Percentiles rank a stretch among this genome's conserved stretches.
These are phyloP conservation scores for Chaetomidium leptoderma DNA, from an alignment of 495 filamentous ascomycete genomes.

Conservation along the genomic window DNA sequence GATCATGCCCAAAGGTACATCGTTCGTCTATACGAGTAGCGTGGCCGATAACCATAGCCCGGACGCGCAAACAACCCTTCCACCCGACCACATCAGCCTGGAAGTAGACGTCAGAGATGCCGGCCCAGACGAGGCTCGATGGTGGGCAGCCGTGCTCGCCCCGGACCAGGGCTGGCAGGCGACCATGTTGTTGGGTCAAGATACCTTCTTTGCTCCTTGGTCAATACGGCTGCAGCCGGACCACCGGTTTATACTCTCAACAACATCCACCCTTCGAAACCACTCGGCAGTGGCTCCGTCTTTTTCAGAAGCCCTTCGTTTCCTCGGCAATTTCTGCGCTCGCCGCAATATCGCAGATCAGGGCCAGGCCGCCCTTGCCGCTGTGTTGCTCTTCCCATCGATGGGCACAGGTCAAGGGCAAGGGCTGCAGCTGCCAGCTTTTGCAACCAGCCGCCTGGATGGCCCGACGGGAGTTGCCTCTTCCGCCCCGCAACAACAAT, in stretches of 20 bases:
- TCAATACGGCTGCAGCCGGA: background rate
- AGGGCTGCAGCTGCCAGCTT: background rate
- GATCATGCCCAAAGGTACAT: constrained; percentile 10
- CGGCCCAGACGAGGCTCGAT: constrained; percentile 30
- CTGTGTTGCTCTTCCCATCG: background rate
- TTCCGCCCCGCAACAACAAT: background rate
- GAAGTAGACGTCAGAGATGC: constrained; percentile 27
- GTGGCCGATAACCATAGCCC: background rate
- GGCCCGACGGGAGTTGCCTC: background rate
- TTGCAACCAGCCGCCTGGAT: background rate
- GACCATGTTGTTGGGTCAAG: constrained; percentile 7
- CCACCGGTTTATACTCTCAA: background rate
- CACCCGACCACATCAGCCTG: background rate
- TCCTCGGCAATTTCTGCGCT: background rate
- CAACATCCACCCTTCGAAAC: background rate
- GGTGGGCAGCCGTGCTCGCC: constrained; percentile 34
- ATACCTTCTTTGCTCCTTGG: constrained; percentile 11
- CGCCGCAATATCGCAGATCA: background rate
- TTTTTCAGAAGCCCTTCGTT: background rate
- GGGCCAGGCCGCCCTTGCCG: background rate
- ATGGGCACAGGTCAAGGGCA: background rate
- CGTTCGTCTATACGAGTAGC: constrained; percentile 16
- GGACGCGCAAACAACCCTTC: background rate
- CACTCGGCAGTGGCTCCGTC: background rate
- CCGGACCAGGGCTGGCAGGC: constrained; percentile 31